These are phyloP conservation scores for Solanum commersonii DNA, from an alignment of 257 asterid genomes.

Conservation along the genomic window DNA sequence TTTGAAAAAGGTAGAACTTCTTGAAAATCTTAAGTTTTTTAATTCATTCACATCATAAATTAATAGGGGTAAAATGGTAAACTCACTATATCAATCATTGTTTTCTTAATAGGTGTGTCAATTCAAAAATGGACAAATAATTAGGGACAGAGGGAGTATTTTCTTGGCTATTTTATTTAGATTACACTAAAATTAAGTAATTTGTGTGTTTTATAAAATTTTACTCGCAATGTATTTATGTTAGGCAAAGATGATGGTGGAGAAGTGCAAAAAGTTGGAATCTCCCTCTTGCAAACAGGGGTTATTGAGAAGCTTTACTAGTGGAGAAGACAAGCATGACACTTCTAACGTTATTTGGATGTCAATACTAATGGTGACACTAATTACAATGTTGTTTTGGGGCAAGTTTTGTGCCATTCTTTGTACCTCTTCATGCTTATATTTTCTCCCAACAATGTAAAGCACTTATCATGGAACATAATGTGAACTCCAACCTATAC, in stretches of 20 bases:
- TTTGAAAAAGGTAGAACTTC: no score
- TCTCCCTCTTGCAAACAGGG: not conserved
- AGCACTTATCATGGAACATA: not conserved
- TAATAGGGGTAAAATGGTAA: no score
- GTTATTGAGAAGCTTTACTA: not conserved
- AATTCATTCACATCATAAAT: no score
- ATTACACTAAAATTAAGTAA: not conserved
- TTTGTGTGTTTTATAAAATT: not conserved
- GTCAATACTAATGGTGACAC: constrained; percentile 12
- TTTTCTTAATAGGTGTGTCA: no score
- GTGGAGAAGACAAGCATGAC: not conserved
- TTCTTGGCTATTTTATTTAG: not conserved
- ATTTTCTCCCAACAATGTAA: not conserved
- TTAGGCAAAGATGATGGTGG: constrained; percentile 11
- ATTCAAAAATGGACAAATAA: no score
- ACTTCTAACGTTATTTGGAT: constrained; percentile 5
- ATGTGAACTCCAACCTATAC: not conserved
- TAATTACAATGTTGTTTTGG: constrained; percentile 21
- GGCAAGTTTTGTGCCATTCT: constrained; percentile 33
- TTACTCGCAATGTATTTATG: not conserved
- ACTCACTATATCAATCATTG: no score
- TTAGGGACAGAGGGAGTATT: no score
- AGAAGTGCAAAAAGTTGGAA: constrained; percentile 5
- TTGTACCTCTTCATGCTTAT: constrained; percentile 24
- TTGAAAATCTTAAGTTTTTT: no score